Evolutionary conservation across 257 asterid species (phyloP).

Genomic region (Avicennia marina): DNA sequence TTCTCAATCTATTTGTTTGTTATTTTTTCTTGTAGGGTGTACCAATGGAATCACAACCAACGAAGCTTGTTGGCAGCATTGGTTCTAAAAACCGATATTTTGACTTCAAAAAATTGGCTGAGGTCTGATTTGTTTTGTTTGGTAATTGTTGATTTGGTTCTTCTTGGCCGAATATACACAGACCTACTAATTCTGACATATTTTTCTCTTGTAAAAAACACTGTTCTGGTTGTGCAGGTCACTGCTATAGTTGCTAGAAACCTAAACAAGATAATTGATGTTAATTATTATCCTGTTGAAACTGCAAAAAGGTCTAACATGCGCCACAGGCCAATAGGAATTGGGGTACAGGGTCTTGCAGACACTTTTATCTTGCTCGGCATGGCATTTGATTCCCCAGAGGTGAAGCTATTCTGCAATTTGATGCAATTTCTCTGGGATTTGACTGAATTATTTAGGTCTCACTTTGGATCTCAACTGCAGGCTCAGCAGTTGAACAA

Average conservation of each 20-base stretch:
- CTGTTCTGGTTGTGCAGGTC: constrained; percentile 42
- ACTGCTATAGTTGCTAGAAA: constrained; percentile 67
- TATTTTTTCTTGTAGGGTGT: constrained; percentile 49
- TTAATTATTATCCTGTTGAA: constrained; percentile 88
- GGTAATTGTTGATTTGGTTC: background rate
- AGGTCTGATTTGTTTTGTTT: constrained; percentile 41
- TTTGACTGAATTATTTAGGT: no score
- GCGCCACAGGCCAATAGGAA: constrained; percentile 92
- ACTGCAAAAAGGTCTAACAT: constrained; percentile 82
- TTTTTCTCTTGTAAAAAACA: background rate
- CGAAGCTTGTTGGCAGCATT: constrained; percentile 91
- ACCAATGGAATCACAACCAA: constrained; percentile 70
- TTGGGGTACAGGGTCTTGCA: constrained; percentile 98
- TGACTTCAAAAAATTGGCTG: constrained; percentile 89
- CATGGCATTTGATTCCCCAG: constrained; percentile 94
- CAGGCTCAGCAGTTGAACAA: constrained; percentile 97
- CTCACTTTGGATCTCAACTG: background rate
- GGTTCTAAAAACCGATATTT: constrained; percentile 77
- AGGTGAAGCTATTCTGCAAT: constrained; percentile 39
- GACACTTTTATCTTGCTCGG: constrained; percentile 95
- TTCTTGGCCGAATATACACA: background rate
- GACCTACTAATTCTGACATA: background rate
- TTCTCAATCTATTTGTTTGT: background rate
- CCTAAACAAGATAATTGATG: constrained; percentile 88
- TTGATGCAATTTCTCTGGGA: no score